Conservation (phyloP, 192 early-diverging fungal species). For the Backusella morwellensis region DNA sequence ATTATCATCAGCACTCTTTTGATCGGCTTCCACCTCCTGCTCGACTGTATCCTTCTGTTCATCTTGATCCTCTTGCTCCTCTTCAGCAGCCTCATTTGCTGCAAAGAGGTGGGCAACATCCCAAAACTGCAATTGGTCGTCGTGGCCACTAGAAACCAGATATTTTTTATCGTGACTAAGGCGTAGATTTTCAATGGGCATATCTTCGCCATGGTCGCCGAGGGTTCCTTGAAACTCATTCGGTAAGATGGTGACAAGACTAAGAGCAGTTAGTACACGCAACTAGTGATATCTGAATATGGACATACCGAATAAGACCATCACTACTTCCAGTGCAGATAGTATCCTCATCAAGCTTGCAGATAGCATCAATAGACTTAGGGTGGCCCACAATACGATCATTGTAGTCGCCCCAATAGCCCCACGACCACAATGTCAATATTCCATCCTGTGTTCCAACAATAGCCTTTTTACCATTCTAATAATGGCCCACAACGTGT, state of each 20-base stretch:
- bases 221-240: constrained; percentile 88
- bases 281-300: background rate
- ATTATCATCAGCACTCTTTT: constrained; percentile 16
- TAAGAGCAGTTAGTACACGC: background rate
- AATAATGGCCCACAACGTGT: background rate
- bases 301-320: constrained; percentile 70
- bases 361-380: constrained; percentile 82
- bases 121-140: constrained; percentile 88
- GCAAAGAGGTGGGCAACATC: constrained; percentile 65
- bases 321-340: constrained; percentile 91
- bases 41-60: constrained; percentile 46
- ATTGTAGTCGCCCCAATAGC: constrained; percentile 89
- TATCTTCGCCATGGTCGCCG: constrained; percentile 81
- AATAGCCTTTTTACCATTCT: constrained; percentile 80
- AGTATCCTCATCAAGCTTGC: constrained; percentile 79
- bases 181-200: constrained; percentile 85
- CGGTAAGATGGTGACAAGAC: constrained; percentile 85
- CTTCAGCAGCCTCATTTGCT: constrained; percentile 41
- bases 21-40: constrained; percentile 25
- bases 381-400: constrained; percentile 97
- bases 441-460: constrained; percentile 91
- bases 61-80: constrained; percentile 43
- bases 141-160: constrained; percentile 84
- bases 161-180: constrained; percentile 70
- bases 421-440: constrained; percentile 85